Conservation (phyloP, 352 stramenopile genomes). For the Heterotrichella gracilis region DNA sequence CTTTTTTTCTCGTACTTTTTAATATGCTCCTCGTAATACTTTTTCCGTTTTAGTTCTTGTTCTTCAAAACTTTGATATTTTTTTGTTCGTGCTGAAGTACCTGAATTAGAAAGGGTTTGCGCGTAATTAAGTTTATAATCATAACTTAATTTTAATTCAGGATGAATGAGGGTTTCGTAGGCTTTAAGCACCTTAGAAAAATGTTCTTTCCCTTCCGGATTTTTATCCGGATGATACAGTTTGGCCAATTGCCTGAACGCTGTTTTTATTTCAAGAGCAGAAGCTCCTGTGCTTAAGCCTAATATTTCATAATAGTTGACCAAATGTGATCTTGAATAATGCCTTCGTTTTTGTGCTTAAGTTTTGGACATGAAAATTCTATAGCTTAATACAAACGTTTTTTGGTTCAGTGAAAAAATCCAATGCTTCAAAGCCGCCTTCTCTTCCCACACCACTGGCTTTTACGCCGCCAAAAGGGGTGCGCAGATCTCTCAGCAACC, state of each 20-base stretch:
- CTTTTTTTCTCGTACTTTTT: conserved; percentile 1
- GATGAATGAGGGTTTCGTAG: neutral
- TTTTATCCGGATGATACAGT: neutral
- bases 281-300: neutral
- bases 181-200: neutral
- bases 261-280: neutral
- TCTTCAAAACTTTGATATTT: neutral
- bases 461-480: neutral
- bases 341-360: no score
- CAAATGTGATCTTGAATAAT: no score
- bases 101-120: no score
- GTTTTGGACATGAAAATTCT: neutral
- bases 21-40: neutral
- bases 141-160: neutral
- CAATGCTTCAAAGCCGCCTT: neutral
- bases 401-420: neutral
- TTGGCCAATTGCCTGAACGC: neutral
- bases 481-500: neutral
- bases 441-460: neutral
- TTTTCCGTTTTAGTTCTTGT: neutral
- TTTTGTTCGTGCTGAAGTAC: neutral
- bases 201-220: neutral
- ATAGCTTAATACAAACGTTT: conserved; percentile 3
- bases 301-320: conserved; percentile 9
- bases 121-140: no score